A percentile compares a stretch with the other conserved stretches of the same genome.
phyloP scores from a whole-genome alignment of 2,329 filamentous ascomycete genomes.

The Chaetomium globosum region DNA sequence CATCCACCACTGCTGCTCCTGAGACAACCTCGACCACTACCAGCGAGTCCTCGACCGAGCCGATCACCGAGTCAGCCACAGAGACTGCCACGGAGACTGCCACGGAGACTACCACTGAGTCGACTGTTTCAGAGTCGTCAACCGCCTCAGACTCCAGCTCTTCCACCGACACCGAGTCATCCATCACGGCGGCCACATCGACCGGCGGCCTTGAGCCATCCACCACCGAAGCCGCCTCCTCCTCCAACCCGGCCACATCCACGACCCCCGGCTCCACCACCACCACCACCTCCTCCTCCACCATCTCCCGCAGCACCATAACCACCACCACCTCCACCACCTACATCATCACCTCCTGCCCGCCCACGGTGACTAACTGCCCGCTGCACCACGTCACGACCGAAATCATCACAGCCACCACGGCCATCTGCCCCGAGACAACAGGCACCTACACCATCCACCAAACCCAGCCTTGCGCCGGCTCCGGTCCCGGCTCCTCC shows the following conservation, averaged over 20 bases:
- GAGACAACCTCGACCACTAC: neutral
- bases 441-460: conserved; percentile 28
- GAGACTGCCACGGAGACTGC: neutral
- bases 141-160: neutral
- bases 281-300: neutral
- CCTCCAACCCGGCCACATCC: neutral
- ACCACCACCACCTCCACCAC: conserved; percentile 27
- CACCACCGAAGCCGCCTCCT: conserved; percentile 2
- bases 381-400: conserved; percentile 25
- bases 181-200: neutral
- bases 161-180: neutral
- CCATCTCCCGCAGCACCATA: conserved; percentile 29
- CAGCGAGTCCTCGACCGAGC: neutral
- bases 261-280: neutral
- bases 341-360: conserved; percentile 33
- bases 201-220: conserved; percentile 3
- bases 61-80: neutral
- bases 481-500: neutral
- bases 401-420: conserved; percentile 24
- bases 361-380: conserved; percentile 28
- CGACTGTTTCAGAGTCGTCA: neutral
- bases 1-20: neutral
- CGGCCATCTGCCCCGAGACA: conserved; percentile 30
- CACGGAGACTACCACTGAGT: neutral
- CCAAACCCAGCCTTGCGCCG: conserved; percentile 4